phyloP scores from a whole-genome alignment of 257 asterid genomes.

The Penstemon barbatus region DNA sequence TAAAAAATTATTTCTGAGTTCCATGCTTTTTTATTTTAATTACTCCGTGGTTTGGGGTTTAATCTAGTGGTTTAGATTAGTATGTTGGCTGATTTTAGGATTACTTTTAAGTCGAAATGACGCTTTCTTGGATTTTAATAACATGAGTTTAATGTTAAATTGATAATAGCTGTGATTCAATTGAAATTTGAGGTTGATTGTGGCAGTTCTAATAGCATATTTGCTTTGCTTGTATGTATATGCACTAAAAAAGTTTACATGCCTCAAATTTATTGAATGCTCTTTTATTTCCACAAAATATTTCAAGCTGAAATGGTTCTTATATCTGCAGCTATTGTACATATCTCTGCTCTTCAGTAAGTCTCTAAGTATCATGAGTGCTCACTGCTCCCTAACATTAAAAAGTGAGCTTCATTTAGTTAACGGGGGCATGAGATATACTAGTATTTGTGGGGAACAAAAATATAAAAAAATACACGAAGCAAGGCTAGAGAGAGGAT shows the following conservation, averaged over 20 bases:
- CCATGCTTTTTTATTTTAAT: not conserved
- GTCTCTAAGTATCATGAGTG: too few species aligned
- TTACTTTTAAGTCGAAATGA: not conserved
- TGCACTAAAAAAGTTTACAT: not conserved
- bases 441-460: too few species aligned
- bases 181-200: not conserved
- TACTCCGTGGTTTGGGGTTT: slow-evolving; percentile 29
- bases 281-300: not conserved
- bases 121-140: not conserved
- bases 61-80: slow-evolving; percentile 19
- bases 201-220: not conserved
- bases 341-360: not conserved
- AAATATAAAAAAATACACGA: too few species aligned
- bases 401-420: not conserved
- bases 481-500: too few species aligned
- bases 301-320: not conserved
- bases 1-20: not conserved
- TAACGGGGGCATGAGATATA: not conserved
- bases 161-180: not conserved
- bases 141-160: not conserved
- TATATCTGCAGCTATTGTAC: not conserved
- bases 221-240: not conserved
- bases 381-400: too few species aligned
- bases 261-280: not conserved
- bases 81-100: not conserved